Base-by-base conservation (phyloP, 2,329 filamentous ascomycete genomes). In the Xylaria polymorpha region DNA sequence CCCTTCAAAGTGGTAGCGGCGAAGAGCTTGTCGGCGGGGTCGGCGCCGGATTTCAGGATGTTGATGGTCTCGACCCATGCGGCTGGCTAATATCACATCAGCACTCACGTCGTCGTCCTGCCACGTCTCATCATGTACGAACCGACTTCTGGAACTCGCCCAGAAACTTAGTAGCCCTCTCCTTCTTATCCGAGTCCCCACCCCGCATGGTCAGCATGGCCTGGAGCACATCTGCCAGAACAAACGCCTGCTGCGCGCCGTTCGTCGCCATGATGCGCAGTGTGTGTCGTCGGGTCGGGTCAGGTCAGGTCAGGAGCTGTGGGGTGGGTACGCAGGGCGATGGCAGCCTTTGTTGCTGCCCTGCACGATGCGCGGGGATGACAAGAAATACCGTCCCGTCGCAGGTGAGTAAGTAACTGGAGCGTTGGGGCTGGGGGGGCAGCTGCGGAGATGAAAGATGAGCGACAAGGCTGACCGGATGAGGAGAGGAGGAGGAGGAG, bases 141-240 rank as follows among this genome's bases (percentile, higher is more conserved):
- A 97, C 95, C 81, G 96, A 98, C 89, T 99, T 99, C 87, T 99
- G 96, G 83, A 98, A 99, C 76, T 90, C 91, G 83, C 97, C 93
- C 69, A 99, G 86, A 80, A 91, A 99, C 79, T 95, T 90, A 79
- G 98, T 94, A 69, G 94, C 94, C 81, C 94, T 92, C 80, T 92
- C 91, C 85, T 98, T 98, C 79, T 92, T 89, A 73, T 91, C 87
- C 77, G 92, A 88, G 78, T 95, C 90, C 74, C 90, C 92, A 82
- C 91, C 92, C 79, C 94, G 91, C 94, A 99, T 97, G 72, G 94
- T 96, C 79, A 91, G 88, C 82, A 98, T 91, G 72, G 95, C 96
- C 75, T 92, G 90, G 76, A 98, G 86, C 75, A 99, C 93, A 78
- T 86, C 85, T 55, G 83, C 81, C 72, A 93, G 92, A 82, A 90